Base-by-base conservation (phyloP, 2,329 filamentous ascomycete genomes). In the Penicillium sp. region DNA sequence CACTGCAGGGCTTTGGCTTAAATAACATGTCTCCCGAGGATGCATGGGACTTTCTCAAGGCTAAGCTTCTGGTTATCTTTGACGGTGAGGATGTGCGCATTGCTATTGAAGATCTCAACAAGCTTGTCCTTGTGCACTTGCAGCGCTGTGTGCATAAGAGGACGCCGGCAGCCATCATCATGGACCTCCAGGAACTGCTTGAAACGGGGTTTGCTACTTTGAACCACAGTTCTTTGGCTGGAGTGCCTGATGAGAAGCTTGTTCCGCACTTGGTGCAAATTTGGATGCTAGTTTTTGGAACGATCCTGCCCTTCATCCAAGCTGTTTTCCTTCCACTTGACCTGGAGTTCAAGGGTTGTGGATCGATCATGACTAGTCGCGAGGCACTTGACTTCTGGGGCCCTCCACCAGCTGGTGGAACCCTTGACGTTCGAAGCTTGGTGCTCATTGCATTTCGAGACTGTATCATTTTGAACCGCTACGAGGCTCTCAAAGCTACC, bases 271-370 rank as follows among this genome's bases (percentile, higher is more conserved):
- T 99, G 0, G 93, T 96, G 2, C 90, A 96, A 68, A 85, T 96
- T 67, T 99, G 94, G 94, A 84, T 95, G 53, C 86, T 94, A 43
- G 92, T 94, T 0, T 96, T 96, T 65, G 93, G 90, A 2, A 88
- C 84, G 6, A 89, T 97, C 34, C 75, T 97, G 5, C 94, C 94
- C 0, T 97, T 96, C 67, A 86, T 99, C 64, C 93, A 97, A 75
- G 91, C 93, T 1, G 92, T 96, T 1, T 96, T 99, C 67, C 77
- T 99, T 1, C 94, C 92, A 0, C 76, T 99, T 1, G 94, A 99
- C 66, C 82, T 96, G 10, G 94, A 99, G 69, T 95, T 99, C 68
- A 87, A 90, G 48, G 94, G 93, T 6, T 82, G 83, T 43, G 94
- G 94, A 15, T 79, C 84, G 0, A 82, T 97, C 50, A 87, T 97